These are phyloP conservation scores for Botryosphaeria dothidea DNA, from an alignment of 2,329 filamentous ascomycete species.

Conservation along the genomic window DNA sequence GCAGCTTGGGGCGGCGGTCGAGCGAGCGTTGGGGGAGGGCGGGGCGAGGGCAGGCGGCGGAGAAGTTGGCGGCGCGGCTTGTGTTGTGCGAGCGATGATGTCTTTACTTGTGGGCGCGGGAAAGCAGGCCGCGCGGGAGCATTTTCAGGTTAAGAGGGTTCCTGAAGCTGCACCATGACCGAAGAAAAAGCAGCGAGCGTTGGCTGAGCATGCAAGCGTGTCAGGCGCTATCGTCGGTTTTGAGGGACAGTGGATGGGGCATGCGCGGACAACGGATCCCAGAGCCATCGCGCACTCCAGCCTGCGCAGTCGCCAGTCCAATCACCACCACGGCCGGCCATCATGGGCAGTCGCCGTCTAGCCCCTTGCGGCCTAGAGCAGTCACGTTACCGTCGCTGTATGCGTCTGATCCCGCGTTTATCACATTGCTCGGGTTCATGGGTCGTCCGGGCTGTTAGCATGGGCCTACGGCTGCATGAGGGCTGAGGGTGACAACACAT, in stretches of 20 bases:
- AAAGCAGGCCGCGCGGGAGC: background rate
- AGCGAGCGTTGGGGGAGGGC: background rate
- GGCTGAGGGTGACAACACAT: slow-evolving; percentile 8
- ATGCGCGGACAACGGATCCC: slow-evolving; percentile 17
- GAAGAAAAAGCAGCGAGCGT: slow-evolving; percentile 16
- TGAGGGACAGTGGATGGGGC: slow-evolving; percentile 16
- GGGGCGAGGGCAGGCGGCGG: background rate
- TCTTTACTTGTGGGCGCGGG: background rate
- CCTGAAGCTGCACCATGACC: slow-evolving; percentile 2
- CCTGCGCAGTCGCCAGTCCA: background rate
- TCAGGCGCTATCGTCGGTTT: slow-evolving; percentile 23
- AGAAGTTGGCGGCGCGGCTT: background rate
- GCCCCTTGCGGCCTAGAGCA: background rate
- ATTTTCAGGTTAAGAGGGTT: slow-evolving; percentile 18
- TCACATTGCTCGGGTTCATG: background rate
- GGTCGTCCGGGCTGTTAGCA: background rate
- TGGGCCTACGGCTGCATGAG: background rate
- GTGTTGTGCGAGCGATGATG: background rate
- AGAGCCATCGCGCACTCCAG: background rate
- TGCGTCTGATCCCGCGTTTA: background rate
- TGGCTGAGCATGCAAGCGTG: slow-evolving; percentile 20
- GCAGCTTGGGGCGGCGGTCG: background rate
- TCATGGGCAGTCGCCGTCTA: background rate
- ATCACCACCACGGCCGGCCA: background rate
- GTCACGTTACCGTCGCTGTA: slow-evolving; percentile 13